Conservation (phyloP, 495 filamentous ascomycete species). For the Podospora appendiculata region DNA sequence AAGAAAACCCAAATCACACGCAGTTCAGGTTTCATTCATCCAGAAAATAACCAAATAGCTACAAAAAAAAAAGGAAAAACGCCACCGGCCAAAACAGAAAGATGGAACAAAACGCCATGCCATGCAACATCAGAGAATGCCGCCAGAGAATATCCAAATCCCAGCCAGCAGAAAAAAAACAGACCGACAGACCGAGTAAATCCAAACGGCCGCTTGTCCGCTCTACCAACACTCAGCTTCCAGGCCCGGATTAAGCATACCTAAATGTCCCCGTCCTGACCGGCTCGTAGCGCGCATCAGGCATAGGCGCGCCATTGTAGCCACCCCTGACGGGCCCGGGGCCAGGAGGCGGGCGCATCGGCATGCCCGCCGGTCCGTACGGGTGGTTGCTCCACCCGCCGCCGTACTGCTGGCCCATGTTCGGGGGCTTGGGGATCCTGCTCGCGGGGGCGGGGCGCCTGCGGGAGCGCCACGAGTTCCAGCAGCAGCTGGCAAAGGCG, state of each 20-base stretch:
- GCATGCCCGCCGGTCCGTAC: not conserved
- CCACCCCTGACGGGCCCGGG: not conserved
- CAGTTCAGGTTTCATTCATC: too few relatives aligned
- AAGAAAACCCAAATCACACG: not conserved
- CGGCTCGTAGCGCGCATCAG: slow-evolving; percentile 10
- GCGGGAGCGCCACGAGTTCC: slow-evolving; percentile 41
- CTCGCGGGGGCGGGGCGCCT: not conserved
- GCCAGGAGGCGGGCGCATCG: slow-evolving; percentile 5
- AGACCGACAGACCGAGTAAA: too few relatives aligned
- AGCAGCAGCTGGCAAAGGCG: slow-evolving; percentile 51
- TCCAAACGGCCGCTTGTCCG: not conserved
- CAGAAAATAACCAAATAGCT: not conserved
- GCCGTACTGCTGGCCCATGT: not conserved
- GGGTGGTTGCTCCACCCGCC: slow-evolving; percentile 1
- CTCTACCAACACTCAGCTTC: not conserved
- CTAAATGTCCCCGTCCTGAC: slow-evolving; percentile 15
- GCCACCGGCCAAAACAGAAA: not conserved
- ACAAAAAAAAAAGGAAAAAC: not conserved
- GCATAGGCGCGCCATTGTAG: not conserved
- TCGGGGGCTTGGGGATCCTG: not conserved
- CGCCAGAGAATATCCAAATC: too few relatives aligned
- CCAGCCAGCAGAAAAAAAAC: too few relatives aligned
- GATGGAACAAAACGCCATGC: not conserved
- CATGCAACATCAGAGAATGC: not conserved
- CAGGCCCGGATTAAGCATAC: slow-evolving; percentile 12